These are phyloP conservation scores for Blastobotrys ciferrii DNA, from an alignment of 1,139 yeast species.

Conservation along the genomic window DNA sequence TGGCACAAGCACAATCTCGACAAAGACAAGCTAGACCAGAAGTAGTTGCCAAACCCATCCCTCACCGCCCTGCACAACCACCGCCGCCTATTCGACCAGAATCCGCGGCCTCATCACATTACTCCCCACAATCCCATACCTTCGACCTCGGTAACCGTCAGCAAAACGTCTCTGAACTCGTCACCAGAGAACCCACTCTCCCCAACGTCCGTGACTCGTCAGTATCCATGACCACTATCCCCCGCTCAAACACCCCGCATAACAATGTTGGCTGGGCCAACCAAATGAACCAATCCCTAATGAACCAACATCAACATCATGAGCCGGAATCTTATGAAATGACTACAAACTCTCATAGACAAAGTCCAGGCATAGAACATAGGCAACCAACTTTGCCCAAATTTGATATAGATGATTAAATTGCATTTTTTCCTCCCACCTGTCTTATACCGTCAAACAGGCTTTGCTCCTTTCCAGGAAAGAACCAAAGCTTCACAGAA, in stretches of 20 bases:
- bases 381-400: constrained; percentile 20
- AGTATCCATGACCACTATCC: neutral
- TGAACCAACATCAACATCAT: no score
- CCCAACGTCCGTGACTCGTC: neutral
- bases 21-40: neutral
- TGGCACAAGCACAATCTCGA: neutral
- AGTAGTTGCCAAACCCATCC: neutral
- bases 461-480: no score
- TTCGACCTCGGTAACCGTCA: neutral
- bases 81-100: no score
- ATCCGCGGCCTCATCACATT: no score
- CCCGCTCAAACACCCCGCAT: neutral
- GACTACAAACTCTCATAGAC: no score
- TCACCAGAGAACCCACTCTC: neutral
- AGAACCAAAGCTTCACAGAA: no score
- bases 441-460: no score
- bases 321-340: no score
- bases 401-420: constrained; percentile 14
- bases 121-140: neutral
- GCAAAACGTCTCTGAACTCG: neutral
- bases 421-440: no score
- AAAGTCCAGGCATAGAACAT: constrained; percentile 4
- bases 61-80: neutral
- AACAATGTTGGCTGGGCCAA: no score
- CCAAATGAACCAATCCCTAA: no score